These are phyloP conservation scores for Solanum bulbocastanum DNA, from an alignment of 257 asterid species.

Conservation along the genomic window DNA sequence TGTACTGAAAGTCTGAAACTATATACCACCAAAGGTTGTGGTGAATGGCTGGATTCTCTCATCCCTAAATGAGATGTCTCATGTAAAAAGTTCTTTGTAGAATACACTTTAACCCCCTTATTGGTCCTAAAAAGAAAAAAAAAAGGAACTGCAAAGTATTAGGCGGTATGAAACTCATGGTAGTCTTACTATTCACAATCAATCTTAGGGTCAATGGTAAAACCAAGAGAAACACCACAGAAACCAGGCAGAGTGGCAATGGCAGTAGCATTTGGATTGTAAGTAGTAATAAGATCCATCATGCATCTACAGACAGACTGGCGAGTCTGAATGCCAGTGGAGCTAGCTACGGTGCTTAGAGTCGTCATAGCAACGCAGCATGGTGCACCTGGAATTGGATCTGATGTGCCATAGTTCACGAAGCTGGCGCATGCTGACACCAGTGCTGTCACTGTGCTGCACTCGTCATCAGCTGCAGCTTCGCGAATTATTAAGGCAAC, in stretches of 20 bases:
- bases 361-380: conserved; percentile 74
- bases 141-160: neutral
- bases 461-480: conserved; percentile 22
- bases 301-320: conserved; percentile 59
- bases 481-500: neutral
- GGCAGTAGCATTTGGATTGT: conserved; percentile 66
- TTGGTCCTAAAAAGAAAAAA: neutral
- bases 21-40: neutral
- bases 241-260: conserved; percentile 87
- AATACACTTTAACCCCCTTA: neutral
- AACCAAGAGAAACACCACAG: conserved; percentile 84
- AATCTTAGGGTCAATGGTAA: conserved; percentile 66
- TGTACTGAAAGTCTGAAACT: neutral
- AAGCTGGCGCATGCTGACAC: conserved; percentile 68
- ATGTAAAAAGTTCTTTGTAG: neutral
- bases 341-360: conserved; percentile 34
- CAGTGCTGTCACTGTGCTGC: conserved; percentile 50
- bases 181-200: conserved; percentile 67
- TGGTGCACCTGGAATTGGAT: conserved; percentile 67
- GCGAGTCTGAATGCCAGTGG: conserved; percentile 27
- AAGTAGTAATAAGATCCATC: conserved; percentile 42
- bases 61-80: neutral
- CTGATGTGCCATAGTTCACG: conserved; percentile 47
- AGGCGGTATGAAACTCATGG: neutral
- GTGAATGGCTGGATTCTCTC: neutral